phyloP scores from a whole-genome alignment of 306 rosid genomes.

The Ormosia semicastrata region DNA sequence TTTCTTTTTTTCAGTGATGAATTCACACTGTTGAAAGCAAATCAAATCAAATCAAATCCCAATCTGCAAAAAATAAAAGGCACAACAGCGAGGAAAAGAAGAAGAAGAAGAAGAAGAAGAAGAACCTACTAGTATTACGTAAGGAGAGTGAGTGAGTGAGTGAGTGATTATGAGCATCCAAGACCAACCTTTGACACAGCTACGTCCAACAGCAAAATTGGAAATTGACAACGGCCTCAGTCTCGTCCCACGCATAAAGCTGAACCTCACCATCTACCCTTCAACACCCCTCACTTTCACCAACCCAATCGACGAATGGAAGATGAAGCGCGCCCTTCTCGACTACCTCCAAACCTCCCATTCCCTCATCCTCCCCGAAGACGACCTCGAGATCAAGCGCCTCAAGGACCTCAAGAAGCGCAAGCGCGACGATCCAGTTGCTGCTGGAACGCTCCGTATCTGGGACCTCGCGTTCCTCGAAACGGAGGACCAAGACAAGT shows the following conservation, averaged over 20 bases:
- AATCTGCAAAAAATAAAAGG: neutral
- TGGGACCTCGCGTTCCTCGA: constrained; percentile 58
- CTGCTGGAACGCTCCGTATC: constrained; percentile 55
- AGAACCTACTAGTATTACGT: neutral
- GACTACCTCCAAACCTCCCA: constrained; percentile 63
- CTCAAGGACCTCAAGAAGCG: constrained; percentile 67
- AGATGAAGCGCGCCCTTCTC: constrained; percentile 67
- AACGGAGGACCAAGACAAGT: constrained; percentile 39
- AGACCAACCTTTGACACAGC: constrained; percentile 18
- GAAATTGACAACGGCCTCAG: constrained; percentile 66
- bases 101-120: too few species aligned
- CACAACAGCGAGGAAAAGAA: too few species aligned
- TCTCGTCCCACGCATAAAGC: constrained; percentile 76
- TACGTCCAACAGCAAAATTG: constrained; percentile 42
- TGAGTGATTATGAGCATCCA: constrained; percentile 39
- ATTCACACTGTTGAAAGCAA: too few species aligned
- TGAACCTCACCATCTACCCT: constrained; percentile 62
- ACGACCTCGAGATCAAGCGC: constrained; percentile 60
- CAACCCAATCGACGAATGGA: constrained; percentile 82
- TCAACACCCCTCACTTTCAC: constrained; percentile 43
- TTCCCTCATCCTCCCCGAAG: constrained; percentile 60
- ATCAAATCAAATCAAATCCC: neutral
- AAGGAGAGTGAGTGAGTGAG: neutral
- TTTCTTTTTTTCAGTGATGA: too few species aligned
- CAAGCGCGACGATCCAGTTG: constrained; percentile 80